Base-by-base conservation (phyloP, 2,329 filamentous ascomycete species). In the Penicillium sp. region DNA sequence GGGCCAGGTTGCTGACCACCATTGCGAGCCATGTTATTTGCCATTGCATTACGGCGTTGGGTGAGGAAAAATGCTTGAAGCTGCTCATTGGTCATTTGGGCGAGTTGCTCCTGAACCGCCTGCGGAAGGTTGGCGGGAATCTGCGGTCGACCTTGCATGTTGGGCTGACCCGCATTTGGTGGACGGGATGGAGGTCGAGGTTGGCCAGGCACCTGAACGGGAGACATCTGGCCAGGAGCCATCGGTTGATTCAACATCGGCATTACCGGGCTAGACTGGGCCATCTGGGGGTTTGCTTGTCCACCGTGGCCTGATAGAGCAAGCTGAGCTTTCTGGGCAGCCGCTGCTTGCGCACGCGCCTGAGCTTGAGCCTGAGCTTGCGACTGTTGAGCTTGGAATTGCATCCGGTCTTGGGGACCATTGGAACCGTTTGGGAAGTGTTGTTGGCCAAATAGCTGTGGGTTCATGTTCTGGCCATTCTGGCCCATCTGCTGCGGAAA, bases 321-420 rank as follows among this genome's bases (percentile, higher is more conserved):
- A 58, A 79, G 76, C 57, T 80, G 75, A 25, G 74, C 74, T 53
- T 78, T 76, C 51, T 75, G 72, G 12, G 76, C 77, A 37, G 73
- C 77, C 12, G 76, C 77, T 41, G 72, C 77, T 58, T 77, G 74
- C 7, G 73, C 71, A 46, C 74, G 74, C 55, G 73, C 68, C 26
- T 75, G 72, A 7, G 70, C 71, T 56, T 74, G 75, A 37, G 71
- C 65, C 52, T 72, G 72, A 14, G 67, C 63, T 45, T 73, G 73
- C 23, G 65, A 63, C 46, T 67, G 67, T 31, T 65, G 56, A 27
- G 64, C 54, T 58, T 75, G 74, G 29, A 72, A 64, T 51, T 77
- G 76, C 47, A 71, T 62, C 46, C 71, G 68, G 53, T 78, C 74
- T 56, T 77, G 75, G 56, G 77, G 73, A 15, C 70, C 70, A 55